Percentiles rank a stretch among this genome's conserved stretches.
phyloP scores from a whole-genome alignment of 2,329 filamentous ascomycete genomes.

The Fusarium sp. region DNA sequence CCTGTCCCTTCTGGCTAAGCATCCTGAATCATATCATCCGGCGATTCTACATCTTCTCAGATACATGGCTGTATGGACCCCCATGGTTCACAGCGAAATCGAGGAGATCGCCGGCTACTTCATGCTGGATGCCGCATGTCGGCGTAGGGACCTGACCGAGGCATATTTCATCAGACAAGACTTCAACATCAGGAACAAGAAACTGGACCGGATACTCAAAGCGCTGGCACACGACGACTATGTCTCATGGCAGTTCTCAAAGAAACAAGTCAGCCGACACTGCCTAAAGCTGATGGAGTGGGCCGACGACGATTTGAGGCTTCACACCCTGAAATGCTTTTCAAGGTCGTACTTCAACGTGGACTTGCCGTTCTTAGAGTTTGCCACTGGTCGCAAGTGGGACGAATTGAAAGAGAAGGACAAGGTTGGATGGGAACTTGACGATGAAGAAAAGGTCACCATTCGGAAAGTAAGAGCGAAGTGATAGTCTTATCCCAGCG shows the following conservation, averaged over 20 bases:
- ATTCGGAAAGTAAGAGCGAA: conserved; percentile 71
- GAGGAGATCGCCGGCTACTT: conserved; percentile 84
- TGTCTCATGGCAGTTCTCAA: conserved; percentile 78
- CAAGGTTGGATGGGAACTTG: conserved; percentile 84
- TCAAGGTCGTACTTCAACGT: conserved; percentile 83
- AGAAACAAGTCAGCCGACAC: conserved; percentile 81
- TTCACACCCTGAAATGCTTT: conserved; percentile 86
- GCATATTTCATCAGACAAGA: conserved; percentile 75
- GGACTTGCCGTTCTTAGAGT: conserved; percentile 75
- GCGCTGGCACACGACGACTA: conserved; percentile 86
- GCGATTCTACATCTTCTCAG: conserved; percentile 84
- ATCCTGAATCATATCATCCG: conserved; percentile 90
- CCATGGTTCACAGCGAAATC: conserved; percentile 77
- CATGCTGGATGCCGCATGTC: conserved; percentile 88
- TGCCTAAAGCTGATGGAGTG: conserved; percentile 83
- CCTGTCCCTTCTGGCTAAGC: conserved; percentile 80
- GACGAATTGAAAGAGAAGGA: conserved; percentile 73
- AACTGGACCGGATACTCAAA: conserved; percentile 74
- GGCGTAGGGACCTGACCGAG: conserved; percentile 77
- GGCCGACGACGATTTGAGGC: conserved; percentile 77
- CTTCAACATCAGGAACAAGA: conserved; percentile 73
- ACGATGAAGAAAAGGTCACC: conserved; percentile 75
- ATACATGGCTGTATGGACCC: conserved; percentile 73
- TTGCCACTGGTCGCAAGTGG: conserved; percentile 77
- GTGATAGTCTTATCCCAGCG: conserved; percentile 40